These are phyloP conservation scores for Eremothecium gossypii DNA, from an alignment of 1,139 yeast genomes.

Conservation along the genomic window DNA sequence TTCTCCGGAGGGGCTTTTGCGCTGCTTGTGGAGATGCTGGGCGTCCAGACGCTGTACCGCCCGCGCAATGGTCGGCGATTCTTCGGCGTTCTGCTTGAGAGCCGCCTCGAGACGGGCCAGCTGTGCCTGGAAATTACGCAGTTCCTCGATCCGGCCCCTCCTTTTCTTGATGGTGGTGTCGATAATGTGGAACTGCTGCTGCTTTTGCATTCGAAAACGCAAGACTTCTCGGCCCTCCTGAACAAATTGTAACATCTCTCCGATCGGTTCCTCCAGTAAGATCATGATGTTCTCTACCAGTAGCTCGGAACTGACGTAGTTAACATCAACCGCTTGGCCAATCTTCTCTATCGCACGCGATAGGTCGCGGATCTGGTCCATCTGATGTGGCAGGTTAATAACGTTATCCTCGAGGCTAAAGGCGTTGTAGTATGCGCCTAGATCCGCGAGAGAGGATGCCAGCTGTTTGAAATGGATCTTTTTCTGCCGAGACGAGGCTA, in stretches of 20 bases:
- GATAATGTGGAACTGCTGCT: conserved; percentile 53
- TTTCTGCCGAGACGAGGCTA: conserved; percentile 49
- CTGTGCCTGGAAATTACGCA: conserved; percentile 30
- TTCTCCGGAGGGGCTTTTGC: neutral
- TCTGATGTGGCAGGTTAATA: conserved; percentile 11
- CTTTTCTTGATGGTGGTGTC: conserved; percentile 31
- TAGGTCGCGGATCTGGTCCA: conserved; percentile 25
- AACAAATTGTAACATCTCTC: conserved; percentile 75
- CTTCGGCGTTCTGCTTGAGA: conserved; percentile 24
- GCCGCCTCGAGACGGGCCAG: conserved; percentile 29
- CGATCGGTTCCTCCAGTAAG: conserved; percentile 70
- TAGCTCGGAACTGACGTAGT: conserved; percentile 62
- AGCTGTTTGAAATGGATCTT: conserved; percentile 33
- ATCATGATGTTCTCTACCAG: conserved; percentile 58
- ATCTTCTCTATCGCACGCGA: conserved; percentile 59
- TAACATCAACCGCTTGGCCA: conserved; percentile 80
- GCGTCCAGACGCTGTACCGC: conserved; percentile 14
- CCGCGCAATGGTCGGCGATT: conserved; percentile 26
- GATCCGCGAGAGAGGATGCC: conserved; percentile 36
- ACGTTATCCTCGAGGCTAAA: conserved; percentile 57
- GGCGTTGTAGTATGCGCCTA: conserved; percentile 52
- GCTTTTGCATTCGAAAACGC: conserved; percentile 61
- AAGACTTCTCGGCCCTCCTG: conserved; percentile 58
- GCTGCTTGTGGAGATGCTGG: neutral
- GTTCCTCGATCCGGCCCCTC: conserved; percentile 17